Evolutionary conservation across 2,329 filamentous ascomycete species (phyloP).

Genomic region (Talaromyces sp.): DNA sequence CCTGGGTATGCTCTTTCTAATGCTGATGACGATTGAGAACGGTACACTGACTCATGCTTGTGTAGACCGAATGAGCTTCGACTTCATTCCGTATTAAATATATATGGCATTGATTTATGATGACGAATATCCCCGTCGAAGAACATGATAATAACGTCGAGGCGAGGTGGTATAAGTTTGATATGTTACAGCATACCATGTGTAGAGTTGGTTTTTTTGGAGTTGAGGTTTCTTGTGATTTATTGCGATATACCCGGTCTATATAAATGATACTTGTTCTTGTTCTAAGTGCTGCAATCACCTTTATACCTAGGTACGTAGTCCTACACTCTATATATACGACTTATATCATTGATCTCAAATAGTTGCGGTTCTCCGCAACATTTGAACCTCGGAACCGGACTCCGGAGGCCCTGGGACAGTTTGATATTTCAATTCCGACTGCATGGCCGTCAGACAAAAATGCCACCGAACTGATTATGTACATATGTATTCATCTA

Average conservation of each 20-base stretch:
- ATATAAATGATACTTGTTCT: neutral
- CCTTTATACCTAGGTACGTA: neutral
- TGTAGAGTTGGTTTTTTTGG: neutral
- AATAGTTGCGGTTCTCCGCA: neutral
- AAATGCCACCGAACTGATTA: neutral
- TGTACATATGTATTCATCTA: neutral
- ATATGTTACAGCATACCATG: neutral
- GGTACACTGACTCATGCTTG: neutral
- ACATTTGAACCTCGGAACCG: neutral
- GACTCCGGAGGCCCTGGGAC: neutral
- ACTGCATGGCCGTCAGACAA: neutral
- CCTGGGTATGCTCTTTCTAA: slow-evolving; percentile 32
- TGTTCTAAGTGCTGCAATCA: neutral
- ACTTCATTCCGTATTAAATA: slow-evolving; percentile 22
- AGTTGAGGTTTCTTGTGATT: neutral
- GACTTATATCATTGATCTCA: neutral
- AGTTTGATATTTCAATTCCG: neutral
- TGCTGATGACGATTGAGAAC: neutral
- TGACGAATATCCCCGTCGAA: slow-evolving; percentile 3
- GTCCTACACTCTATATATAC: neutral
- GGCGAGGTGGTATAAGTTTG: neutral
- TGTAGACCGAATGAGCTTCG: slow-evolving; percentile 23
- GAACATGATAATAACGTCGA: neutral
- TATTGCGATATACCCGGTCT: neutral
- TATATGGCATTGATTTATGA: neutral